Base-by-base conservation (phyloP, 805 yeast genomes). In the Lachancea waltii region DNA sequence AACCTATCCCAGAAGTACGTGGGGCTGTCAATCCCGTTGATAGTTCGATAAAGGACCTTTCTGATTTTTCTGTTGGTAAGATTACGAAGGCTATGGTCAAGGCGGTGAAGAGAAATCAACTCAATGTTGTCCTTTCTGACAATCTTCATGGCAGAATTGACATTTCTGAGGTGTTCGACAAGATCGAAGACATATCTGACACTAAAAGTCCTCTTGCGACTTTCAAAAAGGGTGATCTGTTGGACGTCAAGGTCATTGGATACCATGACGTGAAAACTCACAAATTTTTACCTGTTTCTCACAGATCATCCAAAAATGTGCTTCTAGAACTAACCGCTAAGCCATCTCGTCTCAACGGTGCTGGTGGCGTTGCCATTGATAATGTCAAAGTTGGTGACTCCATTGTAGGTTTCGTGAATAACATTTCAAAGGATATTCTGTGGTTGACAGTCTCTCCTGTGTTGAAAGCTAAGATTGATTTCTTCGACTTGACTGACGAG, bases 81-180 rank as follows among this genome's bases (percentile, higher is more conserved):
- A 42, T 70, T 16, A 78, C 87, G 7, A 70, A 73, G 43, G 90
- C 81, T 27, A 53, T 56, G 13, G 63, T 89, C 39, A 78, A 71
- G 34, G 65, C 79, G 1, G 71, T 84, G 25, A 84, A 82, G 55
- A 76, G 73, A 22, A 76, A 85, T 5, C 92, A 85, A 62, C 64
- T 89, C 48, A 79, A 79, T 50, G 82, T 89, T 14, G 72, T 72
- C 35, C 65, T 87, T 32, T 87, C 92, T 37, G 92, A 81, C 43
- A 79, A 82, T 54, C 67, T 78, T 44, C 82, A 75, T 50, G 97
- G 95, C 26, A 75, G 94, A 56, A 63, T 89, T 42, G 95, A 85
- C 50, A 68, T 81, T 13, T 73, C 87, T 13, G 83, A 86, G 60
- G 64, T 82, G 27, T 82, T 74, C 60, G 77, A 75, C 37, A 48